These are phyloP conservation scores for Globisporangium paroecandrum DNA, from an alignment of 352 stramenopile species.

Conservation along the genomic window DNA sequence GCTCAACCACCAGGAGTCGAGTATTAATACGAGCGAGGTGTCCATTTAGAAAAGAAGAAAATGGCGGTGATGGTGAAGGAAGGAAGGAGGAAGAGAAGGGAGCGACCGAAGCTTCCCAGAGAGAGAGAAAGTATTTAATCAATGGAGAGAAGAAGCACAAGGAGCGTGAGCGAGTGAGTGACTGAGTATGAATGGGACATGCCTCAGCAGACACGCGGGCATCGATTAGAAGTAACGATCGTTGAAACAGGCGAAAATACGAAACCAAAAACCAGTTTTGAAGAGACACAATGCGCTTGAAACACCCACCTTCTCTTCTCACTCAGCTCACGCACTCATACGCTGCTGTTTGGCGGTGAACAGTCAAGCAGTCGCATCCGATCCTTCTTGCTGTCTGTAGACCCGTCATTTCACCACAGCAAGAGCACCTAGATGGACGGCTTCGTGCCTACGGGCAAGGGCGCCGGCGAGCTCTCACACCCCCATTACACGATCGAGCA, in stretches of 20 bases:
- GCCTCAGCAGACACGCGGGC: not conserved
- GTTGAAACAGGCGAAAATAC: not conserved
- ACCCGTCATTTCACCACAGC: not conserved
- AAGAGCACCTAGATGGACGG: conserved; percentile 28
- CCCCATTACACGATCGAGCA: conserved; percentile 2
- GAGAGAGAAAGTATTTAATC: not conserved
- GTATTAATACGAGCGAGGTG: conserved; percentile 14
- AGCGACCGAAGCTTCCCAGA: not conserved
- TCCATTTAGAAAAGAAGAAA: conserved; percentile 10
- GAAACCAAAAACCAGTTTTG: conserved; percentile 5
- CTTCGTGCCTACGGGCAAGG: conserved; percentile 14
- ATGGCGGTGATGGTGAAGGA: not conserved
- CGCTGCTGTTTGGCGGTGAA: not conserved
- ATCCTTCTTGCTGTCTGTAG: not conserved
- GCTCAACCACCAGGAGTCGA: conserved; percentile 13
- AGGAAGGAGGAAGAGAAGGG: not conserved
- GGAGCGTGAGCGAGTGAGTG: not conserved
- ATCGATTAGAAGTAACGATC: not conserved
- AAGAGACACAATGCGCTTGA: not conserved
- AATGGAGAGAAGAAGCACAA: not conserved
- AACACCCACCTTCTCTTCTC: not conserved
- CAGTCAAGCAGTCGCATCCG: not conserved
- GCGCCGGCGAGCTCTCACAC: not conserved
- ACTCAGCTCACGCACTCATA: not conserved
- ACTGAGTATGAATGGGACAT: not conserved